phyloP scores from a whole-genome alignment of 1,284 basidiomycete genomes.

The Takashimella tepidaria region DNA sequence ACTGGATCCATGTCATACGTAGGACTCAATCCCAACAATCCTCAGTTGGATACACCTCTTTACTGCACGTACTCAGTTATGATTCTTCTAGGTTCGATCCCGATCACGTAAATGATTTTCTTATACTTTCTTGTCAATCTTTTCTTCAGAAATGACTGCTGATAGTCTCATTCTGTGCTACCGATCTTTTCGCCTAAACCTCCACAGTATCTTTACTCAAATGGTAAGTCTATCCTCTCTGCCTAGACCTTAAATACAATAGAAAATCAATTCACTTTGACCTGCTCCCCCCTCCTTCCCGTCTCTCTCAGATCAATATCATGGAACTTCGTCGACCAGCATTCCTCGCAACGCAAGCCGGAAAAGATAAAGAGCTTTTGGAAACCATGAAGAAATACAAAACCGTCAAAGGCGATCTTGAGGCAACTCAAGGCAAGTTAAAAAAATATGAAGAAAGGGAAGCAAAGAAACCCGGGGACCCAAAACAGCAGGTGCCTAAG shows the following conservation, averaged over 20 bases:
- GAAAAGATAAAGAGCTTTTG: neutral
- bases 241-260: neutral
- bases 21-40: slow-evolving; percentile 23
- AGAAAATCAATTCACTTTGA: neutral
- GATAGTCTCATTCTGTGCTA: no score
- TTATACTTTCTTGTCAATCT: neutral
- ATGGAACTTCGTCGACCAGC: neutral
- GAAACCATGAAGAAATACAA: neutral
- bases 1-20: slow-evolving; percentile 27
- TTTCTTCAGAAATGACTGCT: no score
- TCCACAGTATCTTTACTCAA: slow-evolving; percentile 13
- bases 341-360: neutral
- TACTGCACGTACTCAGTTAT: slow-evolving; percentile 32
- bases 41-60: slow-evolving; percentile 24
- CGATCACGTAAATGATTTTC: slow-evolving; percentile 20
- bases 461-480: neutral
- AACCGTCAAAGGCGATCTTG: neutral
- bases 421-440: neutral
- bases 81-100: slow-evolving; percentile 24
- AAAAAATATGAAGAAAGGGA: neutral
- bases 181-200: neutral
- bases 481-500: slow-evolving; percentile 9
- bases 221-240: neutral
- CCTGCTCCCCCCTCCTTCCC: no score
- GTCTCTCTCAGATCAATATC: neutral